Evolutionary conservation across 2,329 filamentous ascomycete species (phyloP).

Genomic region (Biscogniauxia marginata): DNA sequence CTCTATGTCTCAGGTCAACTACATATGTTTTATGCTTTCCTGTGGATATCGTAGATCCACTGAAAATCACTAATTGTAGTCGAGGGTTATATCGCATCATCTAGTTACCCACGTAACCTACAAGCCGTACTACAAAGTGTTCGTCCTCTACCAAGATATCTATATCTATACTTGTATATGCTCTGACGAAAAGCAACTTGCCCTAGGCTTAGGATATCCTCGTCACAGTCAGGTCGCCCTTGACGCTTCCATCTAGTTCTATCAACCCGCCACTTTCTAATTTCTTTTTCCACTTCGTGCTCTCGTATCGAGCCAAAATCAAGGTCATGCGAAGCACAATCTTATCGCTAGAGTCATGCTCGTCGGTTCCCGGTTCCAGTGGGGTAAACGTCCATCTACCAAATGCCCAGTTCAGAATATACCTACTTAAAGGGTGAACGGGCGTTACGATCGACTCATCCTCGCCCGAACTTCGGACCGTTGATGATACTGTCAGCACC

Average conservation of each 20-base stretch:
- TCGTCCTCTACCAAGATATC: too few relatives aligned
- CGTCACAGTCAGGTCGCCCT: conserved; percentile 51
- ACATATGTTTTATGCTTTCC: too few relatives aligned
- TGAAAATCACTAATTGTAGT: too few relatives aligned
- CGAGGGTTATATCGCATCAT: too few relatives aligned
- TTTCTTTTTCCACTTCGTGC: conserved; percentile 74
- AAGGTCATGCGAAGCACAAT: conserved; percentile 69
- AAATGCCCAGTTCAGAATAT: conserved; percentile 98
- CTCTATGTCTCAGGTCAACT: too few relatives aligned
- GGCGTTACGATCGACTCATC: conserved; percentile 37
- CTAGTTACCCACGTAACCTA: too few relatives aligned
- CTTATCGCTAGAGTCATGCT: conserved; percentile 57
- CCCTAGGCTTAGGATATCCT: conserved; percentile 38
- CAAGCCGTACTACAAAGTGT: too few relatives aligned
- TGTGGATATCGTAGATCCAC: too few relatives aligned
- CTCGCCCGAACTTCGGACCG: conserved; percentile 50
- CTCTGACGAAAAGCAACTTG: background rate
- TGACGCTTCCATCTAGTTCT: conserved; percentile 44
- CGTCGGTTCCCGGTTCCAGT: conserved; percentile 40
- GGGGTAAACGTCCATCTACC: conserved; percentile 89
- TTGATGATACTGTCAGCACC: conserved; percentile 47
- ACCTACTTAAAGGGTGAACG: conserved; percentile 47
- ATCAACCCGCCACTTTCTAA: conserved; percentile 58
- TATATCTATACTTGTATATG: too few relatives aligned
- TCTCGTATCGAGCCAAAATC: conserved; percentile 71